Conservation (phyloP, 805 yeast genomes). For the Ogataea pignaliae region DNA sequence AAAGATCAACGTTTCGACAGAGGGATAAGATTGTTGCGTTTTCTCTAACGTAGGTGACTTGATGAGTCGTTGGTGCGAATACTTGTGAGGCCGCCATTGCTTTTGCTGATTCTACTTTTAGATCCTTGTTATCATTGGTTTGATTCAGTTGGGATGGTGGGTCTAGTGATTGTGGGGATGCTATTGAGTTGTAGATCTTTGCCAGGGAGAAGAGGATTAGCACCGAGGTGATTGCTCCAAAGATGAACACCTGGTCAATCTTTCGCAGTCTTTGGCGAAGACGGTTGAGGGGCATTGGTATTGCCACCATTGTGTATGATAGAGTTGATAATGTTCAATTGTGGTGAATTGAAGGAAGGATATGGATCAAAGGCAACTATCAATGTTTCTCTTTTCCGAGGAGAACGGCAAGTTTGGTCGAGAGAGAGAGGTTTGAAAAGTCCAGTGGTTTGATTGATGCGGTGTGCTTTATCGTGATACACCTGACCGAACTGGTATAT, state of each 20-base stretch:
- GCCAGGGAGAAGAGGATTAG: conserved; percentile 2
- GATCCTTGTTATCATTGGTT: neutral
- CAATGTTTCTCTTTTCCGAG: no score
- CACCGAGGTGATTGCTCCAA: conserved; percentile 1
- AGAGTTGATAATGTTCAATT: no score
- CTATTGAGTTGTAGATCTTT: conserved; percentile 5
- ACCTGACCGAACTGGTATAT: no score
- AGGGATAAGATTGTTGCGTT: conserved; percentile 58
- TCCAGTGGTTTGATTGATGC: no score
- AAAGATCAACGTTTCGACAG: conserved; percentile 65
- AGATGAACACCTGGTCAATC: conserved; percentile 1
- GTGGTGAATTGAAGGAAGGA: no score
- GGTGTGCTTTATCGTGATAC: no score
- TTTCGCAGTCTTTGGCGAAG: conserved; percentile 5
- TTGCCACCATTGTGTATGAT: no score
- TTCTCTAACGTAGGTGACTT: conserved; percentile 18
- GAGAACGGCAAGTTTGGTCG: no score
- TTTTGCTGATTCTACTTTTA: neutral
- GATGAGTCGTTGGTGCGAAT: no score
- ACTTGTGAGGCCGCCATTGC: neutral
- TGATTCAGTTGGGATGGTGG: neutral
- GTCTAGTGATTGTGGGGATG: neutral
- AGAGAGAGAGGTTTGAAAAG: no score
- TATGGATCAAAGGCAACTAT: no score
- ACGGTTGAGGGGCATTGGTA: neutral